Conservation (phyloP, 2,329 filamentous ascomycete genomes). For the Penicillium brasilianum region DNA sequence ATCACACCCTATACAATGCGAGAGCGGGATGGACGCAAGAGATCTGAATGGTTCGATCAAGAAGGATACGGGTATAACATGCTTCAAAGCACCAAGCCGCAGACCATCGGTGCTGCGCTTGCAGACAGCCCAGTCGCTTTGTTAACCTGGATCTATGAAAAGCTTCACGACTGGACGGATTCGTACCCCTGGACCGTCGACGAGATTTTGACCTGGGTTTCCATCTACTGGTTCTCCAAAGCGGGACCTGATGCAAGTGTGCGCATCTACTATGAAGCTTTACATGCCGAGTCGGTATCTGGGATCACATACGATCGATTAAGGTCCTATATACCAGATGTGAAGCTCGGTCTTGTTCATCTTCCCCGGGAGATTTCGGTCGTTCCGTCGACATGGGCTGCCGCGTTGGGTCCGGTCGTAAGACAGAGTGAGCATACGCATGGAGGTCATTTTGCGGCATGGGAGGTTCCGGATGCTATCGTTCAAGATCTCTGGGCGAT, state of each 20-base stretch:
- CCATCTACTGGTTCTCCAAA: slow-evolving; percentile 72
- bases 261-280: slow-evolving; percentile 73
- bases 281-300: slow-evolving; percentile 8
- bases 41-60: slow-evolving; percentile 26
- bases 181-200: slow-evolving; percentile 74
- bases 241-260: slow-evolving; percentile 71
- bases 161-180: slow-evolving; percentile 79
- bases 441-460: slow-evolving; percentile 33
- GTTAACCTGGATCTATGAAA: slow-evolving; percentile 81
- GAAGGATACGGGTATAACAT: slow-evolving; percentile 57
- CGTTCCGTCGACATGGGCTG: slow-evolving; percentile 28
- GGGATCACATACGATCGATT: slow-evolving; percentile 21
- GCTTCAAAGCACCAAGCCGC: slow-evolving; percentile 70
- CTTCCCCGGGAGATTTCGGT: slow-evolving; percentile 28
- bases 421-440: slow-evolving; percentile 22
- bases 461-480: slow-evolving; percentile 27
- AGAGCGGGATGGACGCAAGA: slow-evolving; percentile 24
- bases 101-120: slow-evolving; percentile 72
- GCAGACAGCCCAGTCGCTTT: slow-evolving; percentile 72
- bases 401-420: slow-evolving; percentile 26
- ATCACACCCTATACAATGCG: slow-evolving; percentile 24
- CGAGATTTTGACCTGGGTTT: slow-evolving; percentile 76
- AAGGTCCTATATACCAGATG: slow-evolving; percentile 19
- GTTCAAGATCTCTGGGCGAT: slow-evolving; percentile 24
- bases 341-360: slow-evolving; percentile 28